Percentiles rank a stretch among this genome's conserved stretches.
Evolutionary conservation across 2,329 filamentous ascomycete species (phyloP).

Genomic region (Cercospora sp.): DNA sequence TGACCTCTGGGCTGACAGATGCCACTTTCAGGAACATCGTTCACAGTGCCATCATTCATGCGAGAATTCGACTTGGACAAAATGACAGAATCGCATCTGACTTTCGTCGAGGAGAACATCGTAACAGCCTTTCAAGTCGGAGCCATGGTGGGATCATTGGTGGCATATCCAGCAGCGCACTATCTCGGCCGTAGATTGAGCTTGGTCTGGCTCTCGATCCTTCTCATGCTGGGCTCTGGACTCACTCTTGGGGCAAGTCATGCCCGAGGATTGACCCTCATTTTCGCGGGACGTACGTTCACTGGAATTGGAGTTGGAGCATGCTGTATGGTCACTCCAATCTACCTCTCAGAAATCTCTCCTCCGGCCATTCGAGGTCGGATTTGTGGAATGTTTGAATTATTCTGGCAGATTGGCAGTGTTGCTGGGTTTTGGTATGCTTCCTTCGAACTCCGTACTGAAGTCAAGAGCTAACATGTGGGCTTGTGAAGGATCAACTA

Average conservation of each 20-base stretch:
- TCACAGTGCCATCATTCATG: neutral
- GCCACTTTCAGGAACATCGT: neutral
- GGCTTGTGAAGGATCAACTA: neutral
- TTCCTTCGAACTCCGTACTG: neutral
- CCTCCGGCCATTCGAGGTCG: neutral
- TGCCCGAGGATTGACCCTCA: neutral
- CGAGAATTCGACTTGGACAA: neutral
- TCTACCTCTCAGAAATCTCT: neutral
- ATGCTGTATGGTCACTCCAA: neutral
- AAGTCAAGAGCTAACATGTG: neutral
- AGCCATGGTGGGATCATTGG: neutral
- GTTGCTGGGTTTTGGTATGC: neutral
- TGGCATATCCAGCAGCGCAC: neutral
- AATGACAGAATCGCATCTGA: neutral
- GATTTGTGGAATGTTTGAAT: neutral
- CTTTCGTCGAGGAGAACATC: neutral
- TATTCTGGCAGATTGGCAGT: neutral
- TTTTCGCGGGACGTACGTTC: neutral
- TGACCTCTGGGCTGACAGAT: neutral
- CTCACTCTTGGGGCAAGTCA: neutral
- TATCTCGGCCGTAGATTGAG: neutral
- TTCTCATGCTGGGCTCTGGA: neutral
- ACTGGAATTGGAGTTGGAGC: neutral
- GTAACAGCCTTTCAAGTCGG: neutral
- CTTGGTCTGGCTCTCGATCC: neutral